A percentile compares a stretch with the other conserved stretches of the same genome.
These are phyloP conservation scores for Neonectria magnoliae DNA, from an alignment of 2,329 filamentous ascomycete species.

Conservation along the genomic window DNA sequence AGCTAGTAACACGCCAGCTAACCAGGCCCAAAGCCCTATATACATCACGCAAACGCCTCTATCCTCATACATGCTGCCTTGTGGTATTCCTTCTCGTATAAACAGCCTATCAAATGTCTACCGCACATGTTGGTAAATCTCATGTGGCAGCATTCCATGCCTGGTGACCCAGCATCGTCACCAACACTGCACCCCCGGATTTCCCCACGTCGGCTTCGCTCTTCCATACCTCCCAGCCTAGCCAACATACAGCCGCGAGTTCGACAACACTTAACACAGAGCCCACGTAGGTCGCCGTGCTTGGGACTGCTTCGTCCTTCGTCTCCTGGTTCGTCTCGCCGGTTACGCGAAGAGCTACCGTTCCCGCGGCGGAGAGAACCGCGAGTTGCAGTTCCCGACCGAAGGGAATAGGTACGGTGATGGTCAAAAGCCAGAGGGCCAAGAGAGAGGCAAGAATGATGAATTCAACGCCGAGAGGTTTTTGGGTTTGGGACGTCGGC, in stretches of 20 bases:
- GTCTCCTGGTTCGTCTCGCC: constrained; percentile 39
- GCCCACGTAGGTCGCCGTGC: constrained; percentile 34
- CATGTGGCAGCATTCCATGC: constrained; percentile 37
- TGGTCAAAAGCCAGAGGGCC: constrained; percentile 40
- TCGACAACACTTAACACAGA: constrained; percentile 46
- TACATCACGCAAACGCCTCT: not conserved
- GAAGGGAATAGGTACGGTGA: constrained; percentile 36
- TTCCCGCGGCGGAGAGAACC: constrained; percentile 42
- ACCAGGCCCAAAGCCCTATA: constrained; percentile 15
- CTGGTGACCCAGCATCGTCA: constrained; percentile 47
- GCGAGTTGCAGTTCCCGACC: constrained; percentile 42
- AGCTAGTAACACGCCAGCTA: not conserved
- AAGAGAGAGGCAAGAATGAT: constrained; percentile 36
- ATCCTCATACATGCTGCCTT: constrained; percentile 5
- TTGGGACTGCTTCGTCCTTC: constrained; percentile 27
- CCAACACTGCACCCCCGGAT: constrained; percentile 45
- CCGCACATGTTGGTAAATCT: constrained; percentile 10
- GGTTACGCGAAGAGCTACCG: constrained; percentile 44
- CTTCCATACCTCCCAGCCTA: constrained; percentile 46
- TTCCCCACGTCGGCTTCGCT: constrained; percentile 33
- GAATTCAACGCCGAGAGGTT: constrained; percentile 33
- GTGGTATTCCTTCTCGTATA: constrained; percentile 4
- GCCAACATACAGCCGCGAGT: constrained; percentile 48
- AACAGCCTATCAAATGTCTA: constrained; percentile 10
- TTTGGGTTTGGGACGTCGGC: constrained; percentile 9